A percentile compares a stretch with the other conserved stretches of the same genome.
Conservation (phyloP, 208 protist species). For the Trypanosoma lewisi region DNA sequence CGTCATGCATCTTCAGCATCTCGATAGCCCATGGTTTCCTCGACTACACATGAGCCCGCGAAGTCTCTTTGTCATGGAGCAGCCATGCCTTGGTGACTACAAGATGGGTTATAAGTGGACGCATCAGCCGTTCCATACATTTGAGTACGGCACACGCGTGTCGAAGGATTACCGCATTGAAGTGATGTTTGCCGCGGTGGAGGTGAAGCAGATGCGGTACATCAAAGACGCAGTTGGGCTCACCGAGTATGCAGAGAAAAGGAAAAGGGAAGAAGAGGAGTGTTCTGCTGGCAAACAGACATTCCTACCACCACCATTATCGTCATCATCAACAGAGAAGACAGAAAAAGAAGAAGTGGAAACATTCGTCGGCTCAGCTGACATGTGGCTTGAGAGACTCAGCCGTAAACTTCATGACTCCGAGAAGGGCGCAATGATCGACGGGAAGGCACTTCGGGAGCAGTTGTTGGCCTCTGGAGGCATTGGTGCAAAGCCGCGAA, state of each 20-base stretch:
- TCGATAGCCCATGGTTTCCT: slow-evolving; percentile 82
- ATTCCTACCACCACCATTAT: background rate
- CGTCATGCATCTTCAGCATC: slow-evolving; percentile 81
- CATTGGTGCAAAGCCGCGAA: slow-evolving; percentile 38
- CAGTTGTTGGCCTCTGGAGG: slow-evolving; percentile 43
- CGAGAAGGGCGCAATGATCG: slow-evolving; percentile 24
- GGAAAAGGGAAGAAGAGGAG: background rate
- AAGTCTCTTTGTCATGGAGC: slow-evolving; percentile 75
- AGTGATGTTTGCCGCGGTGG: slow-evolving; percentile 86
- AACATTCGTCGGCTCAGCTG: slow-evolving; percentile 21
- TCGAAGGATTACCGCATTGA: slow-evolving; percentile 92
- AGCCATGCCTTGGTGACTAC: slow-evolving; percentile 81
- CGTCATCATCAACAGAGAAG: background rate
- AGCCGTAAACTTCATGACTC: slow-evolving; percentile 35
- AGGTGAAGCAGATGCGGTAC: slow-evolving; percentile 57
- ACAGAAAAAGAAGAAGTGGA: background rate
- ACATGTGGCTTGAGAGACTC: slow-evolving; percentile 60
- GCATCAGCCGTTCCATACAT: slow-evolving; percentile 83
- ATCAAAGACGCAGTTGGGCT: slow-evolving; percentile 69
- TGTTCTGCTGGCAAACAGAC: background rate
- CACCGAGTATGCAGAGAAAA: slow-evolving; percentile 65
- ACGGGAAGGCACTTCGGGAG: slow-evolving; percentile 65
- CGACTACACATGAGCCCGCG: slow-evolving; percentile 78
- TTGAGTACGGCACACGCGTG: slow-evolving; percentile 85
- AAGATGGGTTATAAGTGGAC: slow-evolving; percentile 85